A percentile compares a stretch with the other conserved stretches of the same genome.
phyloP scores from a whole-genome alignment of 2,329 filamentous ascomycete genomes.

The Trichophyton rubrum region DNA sequence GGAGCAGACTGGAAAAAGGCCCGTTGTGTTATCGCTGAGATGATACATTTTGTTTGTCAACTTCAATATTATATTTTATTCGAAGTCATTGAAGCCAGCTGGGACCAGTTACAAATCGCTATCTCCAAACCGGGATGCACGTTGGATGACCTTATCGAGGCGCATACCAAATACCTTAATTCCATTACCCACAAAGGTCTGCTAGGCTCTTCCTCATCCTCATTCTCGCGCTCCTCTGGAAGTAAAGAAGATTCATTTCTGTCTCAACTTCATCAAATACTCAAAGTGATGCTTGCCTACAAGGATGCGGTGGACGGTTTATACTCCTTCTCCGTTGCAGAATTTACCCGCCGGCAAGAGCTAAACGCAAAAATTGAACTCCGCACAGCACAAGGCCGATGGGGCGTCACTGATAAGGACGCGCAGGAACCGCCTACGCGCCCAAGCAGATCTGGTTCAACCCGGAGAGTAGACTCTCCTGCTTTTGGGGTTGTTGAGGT shows the following conservation, averaged over 20 bases:
- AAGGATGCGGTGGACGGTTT: constrained; percentile 87
- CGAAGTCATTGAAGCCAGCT: constrained; percentile 93
- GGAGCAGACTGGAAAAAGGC: constrained; percentile 79
- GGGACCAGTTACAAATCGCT: constrained; percentile 75
- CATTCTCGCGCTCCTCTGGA: constrained; percentile 33
- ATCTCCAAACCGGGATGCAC: constrained; percentile 78
- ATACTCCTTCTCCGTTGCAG: constrained; percentile 87
- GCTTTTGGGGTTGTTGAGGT: not conserved
- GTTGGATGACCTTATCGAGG: constrained; percentile 84
- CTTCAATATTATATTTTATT: constrained; percentile 98
- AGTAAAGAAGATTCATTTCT: constrained; percentile 69
- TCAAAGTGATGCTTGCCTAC: constrained; percentile 88
- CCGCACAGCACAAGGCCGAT: constrained; percentile 50
- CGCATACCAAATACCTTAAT: constrained; percentile 80
- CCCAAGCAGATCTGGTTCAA: constrained; percentile 17
- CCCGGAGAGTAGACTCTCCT: constrained; percentile 10
- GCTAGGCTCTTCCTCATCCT: constrained; percentile 51
- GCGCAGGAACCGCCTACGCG: constrained; percentile 21
- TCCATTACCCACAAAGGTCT: constrained; percentile 94
- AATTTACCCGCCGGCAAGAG: constrained; percentile 87
- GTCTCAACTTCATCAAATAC: constrained; percentile 76
- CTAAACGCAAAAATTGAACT: constrained; percentile 59
- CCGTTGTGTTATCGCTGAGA: constrained; percentile 79
- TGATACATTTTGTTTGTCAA: constrained; percentile 97
- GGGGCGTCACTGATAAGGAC: constrained; percentile 50